Base-by-base conservation (phyloP, 1,284 basidiomycete species). In the Ganoderma boninense region DNA sequence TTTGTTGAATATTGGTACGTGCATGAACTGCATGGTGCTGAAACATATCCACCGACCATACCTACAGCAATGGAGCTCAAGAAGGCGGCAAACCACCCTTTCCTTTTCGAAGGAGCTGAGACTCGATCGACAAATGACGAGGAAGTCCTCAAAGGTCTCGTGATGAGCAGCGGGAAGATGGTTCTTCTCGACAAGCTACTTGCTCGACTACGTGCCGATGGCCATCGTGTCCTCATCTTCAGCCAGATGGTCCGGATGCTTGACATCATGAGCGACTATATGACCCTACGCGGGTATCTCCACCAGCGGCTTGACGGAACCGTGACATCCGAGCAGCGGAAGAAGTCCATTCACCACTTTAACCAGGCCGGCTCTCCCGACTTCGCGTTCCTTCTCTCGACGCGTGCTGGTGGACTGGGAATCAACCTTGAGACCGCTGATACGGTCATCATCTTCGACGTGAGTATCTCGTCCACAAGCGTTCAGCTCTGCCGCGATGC, bases 181-280 rank as follows among this genome's bases (percentile, higher is more conserved):
- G 97, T 99, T 57, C 87, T 98, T 44, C 91, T 99, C 64, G 98
- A 99, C 85, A 96, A 96, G 81, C 90, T 99, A 23, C 90, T 99
- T 26, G 90, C 88, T 38, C 91, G 96, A 65, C 89, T 99, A 70
- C 95, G 95, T 79, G 91, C 91, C 71, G 96, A 97, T 79, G 95
- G 95, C 0, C 97, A 99, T 78, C 95, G 98, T 65, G 97, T 99
- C 61, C 88, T 99, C 74, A 98, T 99, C 80, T 99, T 99, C 87
- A 97, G 96, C 77, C 98, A 99, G 82, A 99, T 99, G 98, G 97
- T 99, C 64, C 92, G 97, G 71, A 96, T 99, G 90, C 89, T 99
- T 52, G 98, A 99, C 82, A 99, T 99, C 80, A 90, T 99, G 75
- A 97, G 95, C 72, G 98, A 99, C 83, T 99, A 99, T 82, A 97